Evolutionary conservation across 495 filamentous ascomycete species (phyloP).

Genomic region (Penicillium malachiteum): DNA sequence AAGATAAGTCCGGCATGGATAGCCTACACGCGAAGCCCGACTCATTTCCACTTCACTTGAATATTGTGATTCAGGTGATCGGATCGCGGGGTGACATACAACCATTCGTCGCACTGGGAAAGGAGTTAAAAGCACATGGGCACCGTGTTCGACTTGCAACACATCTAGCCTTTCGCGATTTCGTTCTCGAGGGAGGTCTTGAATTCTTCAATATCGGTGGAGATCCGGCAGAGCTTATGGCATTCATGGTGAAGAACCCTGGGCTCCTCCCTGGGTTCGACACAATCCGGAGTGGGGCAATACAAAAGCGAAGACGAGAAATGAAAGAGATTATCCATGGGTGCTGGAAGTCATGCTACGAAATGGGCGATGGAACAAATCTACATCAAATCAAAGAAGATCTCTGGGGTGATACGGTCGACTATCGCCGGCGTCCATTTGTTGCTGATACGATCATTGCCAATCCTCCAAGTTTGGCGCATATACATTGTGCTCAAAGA

Average conservation of each 20-base stretch:
- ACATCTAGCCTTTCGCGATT: slow-evolving; percentile 67
- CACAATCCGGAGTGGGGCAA: slow-evolving; percentile 65
- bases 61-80: slow-evolving; percentile 80
- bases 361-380: slow-evolving; percentile 57
- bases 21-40: slow-evolving; percentile 50
- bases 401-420: slow-evolving; percentile 31
- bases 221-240: slow-evolving; percentile 78
- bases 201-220: slow-evolving; percentile 83
- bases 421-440: slow-evolving; percentile 57
- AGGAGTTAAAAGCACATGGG: slow-evolving; percentile 62
- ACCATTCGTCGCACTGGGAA: slow-evolving; percentile 69
- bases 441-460: slow-evolving; percentile 83
- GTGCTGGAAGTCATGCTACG: slow-evolving; percentile 76
- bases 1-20: neutral
- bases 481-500: slow-evolving; percentile 78
- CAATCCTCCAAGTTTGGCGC: slow-evolving; percentile 80
- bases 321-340: slow-evolving; percentile 71
- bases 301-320: slow-evolving; percentile 60
- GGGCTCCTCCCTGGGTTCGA: slow-evolving; percentile 72
- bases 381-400: slow-evolving; percentile 44
- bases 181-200: slow-evolving; percentile 67
- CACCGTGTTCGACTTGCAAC: slow-evolving; percentile 80
- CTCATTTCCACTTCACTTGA: slow-evolving; percentile 56
- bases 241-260: slow-evolving; percentile 86
- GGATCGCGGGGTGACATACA: slow-evolving; percentile 81